Evolutionary conservation across 202 grass and related monocot genomes (phyloP).

Genomic region (Eragrostis tef): DNA sequence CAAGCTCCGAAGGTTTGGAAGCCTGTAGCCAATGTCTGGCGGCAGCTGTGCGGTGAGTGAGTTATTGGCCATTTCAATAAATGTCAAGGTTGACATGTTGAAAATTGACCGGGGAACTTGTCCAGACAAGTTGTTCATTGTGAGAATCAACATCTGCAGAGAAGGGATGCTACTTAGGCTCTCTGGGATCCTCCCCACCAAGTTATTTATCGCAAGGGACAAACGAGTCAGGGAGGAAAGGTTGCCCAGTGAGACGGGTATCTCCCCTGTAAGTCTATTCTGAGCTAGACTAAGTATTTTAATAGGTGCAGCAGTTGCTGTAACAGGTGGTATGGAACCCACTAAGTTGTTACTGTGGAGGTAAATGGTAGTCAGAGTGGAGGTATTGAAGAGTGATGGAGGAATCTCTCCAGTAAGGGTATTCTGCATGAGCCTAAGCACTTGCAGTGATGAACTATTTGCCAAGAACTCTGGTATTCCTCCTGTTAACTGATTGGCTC

Average conservation of each 20-base stretch:
- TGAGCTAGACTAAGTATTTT: neutral
- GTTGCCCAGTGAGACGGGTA: neutral
- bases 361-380: neutral
- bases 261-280: neutral
- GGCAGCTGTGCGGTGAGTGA: neutral
- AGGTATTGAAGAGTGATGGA: neutral
- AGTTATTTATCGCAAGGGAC: neutral
- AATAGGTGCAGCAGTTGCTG: neutral
- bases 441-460: neutral
- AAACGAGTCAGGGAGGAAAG: neutral
- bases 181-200: neutral
- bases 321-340: slow-evolving; percentile 8
- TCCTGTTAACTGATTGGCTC: neutral
- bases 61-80: neutral
- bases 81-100: neutral
- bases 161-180: neutral
- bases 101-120: neutral
- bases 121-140: slow-evolving; percentile 1
- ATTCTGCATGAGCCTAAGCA: neutral
- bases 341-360: neutral
- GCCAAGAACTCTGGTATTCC: neutral
- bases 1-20: neutral
- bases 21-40: neutral
- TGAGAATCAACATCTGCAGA: neutral
- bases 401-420: neutral